Evolutionary conservation across 768 basidiomycete genomes (phyloP).

Genomic region (Lactarius pseudohatsudake): DNA sequence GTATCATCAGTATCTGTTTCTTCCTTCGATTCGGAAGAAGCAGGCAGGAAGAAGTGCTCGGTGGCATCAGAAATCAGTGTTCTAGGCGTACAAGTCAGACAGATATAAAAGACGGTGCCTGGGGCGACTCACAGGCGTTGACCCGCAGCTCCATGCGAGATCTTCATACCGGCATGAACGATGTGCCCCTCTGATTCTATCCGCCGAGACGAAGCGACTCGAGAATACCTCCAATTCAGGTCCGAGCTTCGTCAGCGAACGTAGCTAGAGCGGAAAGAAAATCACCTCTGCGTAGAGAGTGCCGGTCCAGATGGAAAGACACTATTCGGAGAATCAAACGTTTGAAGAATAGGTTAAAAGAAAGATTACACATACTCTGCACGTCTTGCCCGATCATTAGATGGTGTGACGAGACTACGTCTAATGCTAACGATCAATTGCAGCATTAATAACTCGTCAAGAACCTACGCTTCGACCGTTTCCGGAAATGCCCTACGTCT

Average conservation of each 20-base stretch:
- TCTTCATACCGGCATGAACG: slow-evolving; percentile 16
- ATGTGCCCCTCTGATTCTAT: slow-evolving; percentile 11
- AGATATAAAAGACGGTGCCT: neutral
- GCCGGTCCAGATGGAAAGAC: neutral
- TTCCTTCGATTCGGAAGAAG: slow-evolving; percentile 13
- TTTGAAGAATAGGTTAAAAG: neutral
- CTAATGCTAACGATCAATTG: neutral
- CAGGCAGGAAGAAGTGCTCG: slow-evolving; percentile 16
- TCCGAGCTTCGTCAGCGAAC: neutral
- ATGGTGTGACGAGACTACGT: neutral
- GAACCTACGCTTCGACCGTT: slow-evolving; percentile 5
- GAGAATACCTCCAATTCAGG: slow-evolving; percentile 1
- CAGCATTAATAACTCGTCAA: neutral
- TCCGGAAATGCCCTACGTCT: slow-evolving; percentile 11
- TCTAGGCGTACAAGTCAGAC: neutral
- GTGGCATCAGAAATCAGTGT: neutral
- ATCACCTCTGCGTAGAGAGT: slow-evolving; percentile 5
- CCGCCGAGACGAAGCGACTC: slow-evolving; percentile 4
- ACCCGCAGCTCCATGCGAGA: slow-evolving; percentile 16
- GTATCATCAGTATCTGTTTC: slow-evolving; percentile 17
- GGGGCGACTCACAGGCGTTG: slow-evolving; percentile 10
- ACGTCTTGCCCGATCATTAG: neutral
- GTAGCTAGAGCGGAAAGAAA: neutral
- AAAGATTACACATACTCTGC: neutral
- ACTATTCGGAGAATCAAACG: neutral